Evolutionary conservation across 495 filamentous ascomycete species (phyloP).

Genomic region (Podospora didyma): DNA sequence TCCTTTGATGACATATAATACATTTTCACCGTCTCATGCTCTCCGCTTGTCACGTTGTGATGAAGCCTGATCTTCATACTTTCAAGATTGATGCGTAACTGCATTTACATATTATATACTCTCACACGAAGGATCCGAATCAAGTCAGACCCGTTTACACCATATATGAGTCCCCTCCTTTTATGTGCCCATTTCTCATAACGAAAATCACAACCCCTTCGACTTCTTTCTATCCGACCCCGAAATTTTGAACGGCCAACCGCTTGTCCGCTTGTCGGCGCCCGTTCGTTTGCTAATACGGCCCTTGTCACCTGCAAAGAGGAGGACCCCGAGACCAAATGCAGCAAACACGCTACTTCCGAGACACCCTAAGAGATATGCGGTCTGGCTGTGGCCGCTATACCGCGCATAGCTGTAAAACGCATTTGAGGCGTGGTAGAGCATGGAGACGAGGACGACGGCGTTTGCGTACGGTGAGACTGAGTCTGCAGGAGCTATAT

Average conservation of each 20-base stretch:
- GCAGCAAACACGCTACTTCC: slow-evolving; percentile 50
- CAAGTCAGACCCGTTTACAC: no score
- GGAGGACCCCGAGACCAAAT: slow-evolving; percentile 67
- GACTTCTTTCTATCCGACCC: slow-evolving; percentile 20
- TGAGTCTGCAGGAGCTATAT: slow-evolving; percentile 13
- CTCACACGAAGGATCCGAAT: no score
- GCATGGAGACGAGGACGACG: slow-evolving; percentile 58
- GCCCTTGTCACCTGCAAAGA: slow-evolving; percentile 65
- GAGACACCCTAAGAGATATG: slow-evolving; percentile 52
- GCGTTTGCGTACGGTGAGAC: slow-evolving; percentile 38
- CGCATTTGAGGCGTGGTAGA: slow-evolving; percentile 59
- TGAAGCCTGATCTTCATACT: no score
- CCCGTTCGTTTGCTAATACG: slow-evolving; percentile 67
- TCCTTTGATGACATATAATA: no score
- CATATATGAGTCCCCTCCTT: no score
- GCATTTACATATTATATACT: no score
- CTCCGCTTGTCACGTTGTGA: no score
- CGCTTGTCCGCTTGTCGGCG: slow-evolving; percentile 72
- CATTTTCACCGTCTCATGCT: no score
- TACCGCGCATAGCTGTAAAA: slow-evolving; percentile 69
- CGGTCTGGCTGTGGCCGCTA: slow-evolving; percentile 42
- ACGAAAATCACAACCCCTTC: slow-evolving; percentile 1
- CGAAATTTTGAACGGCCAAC: slow-evolving; percentile 77
- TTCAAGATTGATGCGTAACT: no score
- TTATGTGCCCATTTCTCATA: not conserved